Evolutionary conservation across 257 asterid genomes (phyloP).

Genomic region (Rhazya stricta): DNA sequence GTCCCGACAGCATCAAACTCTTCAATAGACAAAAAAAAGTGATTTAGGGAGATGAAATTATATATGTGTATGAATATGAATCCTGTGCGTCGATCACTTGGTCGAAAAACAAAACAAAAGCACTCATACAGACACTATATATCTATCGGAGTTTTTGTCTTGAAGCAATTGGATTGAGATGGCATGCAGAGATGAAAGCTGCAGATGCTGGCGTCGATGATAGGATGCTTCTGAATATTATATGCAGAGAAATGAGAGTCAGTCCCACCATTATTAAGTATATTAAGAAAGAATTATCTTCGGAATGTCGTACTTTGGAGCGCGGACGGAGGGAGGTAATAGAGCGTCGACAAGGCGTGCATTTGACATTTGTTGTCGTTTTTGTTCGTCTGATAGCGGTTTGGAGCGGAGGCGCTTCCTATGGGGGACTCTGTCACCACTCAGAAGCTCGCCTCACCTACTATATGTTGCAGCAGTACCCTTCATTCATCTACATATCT

Average conservation of each 20-base stretch:
- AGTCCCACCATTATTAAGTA: neutral
- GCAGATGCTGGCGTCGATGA: slow-evolving; percentile 26
- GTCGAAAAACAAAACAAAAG: slow-evolving; percentile 15
- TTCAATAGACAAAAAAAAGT: neutral
- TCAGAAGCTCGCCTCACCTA: slow-evolving; percentile 7
- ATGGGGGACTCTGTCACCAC: slow-evolving; percentile 30
- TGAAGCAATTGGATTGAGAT: slow-evolving; percentile 28
- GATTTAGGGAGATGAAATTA: too few species aligned
- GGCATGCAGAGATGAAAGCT: slow-evolving; percentile 40
- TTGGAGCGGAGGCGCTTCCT: slow-evolving; percentile 26
- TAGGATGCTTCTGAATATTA: slow-evolving; percentile 27
- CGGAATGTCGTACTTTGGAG: slow-evolving; percentile 27
- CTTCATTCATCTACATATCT: neutral
- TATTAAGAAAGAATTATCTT: slow-evolving; percentile 3
- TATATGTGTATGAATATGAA: neutral
- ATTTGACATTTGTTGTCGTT: slow-evolving; percentile 10
- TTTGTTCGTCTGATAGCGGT: slow-evolving; percentile 16
- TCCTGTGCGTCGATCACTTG: neutral
- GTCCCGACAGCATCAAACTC: too few species aligned
- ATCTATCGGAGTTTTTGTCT: slow-evolving; percentile 20
- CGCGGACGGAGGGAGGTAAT: slow-evolving; percentile 8
- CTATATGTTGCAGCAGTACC: neutral
- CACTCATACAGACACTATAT: slow-evolving; percentile 10
- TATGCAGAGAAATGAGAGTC: neutral
- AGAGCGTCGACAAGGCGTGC: slow-evolving; percentile 11